Evolutionary conservation across 208 protist species (phyloP), one percentile per base, ranked within the genome.

Genomic region (Trichomonas gallinae): DNA sequence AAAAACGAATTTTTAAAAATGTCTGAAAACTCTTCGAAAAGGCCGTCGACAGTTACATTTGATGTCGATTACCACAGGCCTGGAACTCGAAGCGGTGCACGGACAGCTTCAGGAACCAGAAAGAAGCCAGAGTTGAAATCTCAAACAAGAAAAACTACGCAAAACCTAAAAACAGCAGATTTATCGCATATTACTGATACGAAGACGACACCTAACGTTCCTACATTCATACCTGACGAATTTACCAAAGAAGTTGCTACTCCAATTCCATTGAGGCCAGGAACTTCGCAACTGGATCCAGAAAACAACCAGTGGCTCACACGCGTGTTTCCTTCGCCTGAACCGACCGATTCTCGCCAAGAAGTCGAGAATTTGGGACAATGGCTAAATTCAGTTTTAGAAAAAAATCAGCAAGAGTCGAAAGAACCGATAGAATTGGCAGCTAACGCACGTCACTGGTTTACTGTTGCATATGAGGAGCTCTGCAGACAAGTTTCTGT

Each of bases 401-500:
- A 34, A 34, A 44, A 93, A 93, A 93, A 93, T 93, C 87, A 93
- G 31, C 48, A 93, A 93, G 45, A 48, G 10, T 40, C 87, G 3
- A 38, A 48, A 48, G 44, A 93, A 34, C 40, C 44, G 31, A 13
- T 58, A 13, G 87, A 93, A 38, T 40, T 93, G 4, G 87, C 87
- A 0, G 2, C 11, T 34, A 93, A 93, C 31, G 87, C 87, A 4
- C 9, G 44, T 1, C 40, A 51, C 46, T 93, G 87, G 87, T 93
- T 58, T 51, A 93, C 87, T 34, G 51, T 93, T 17, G 87, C 87
- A 17, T 93, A 51, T 51, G 44, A 93, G 15, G 87, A 93, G 31
- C 44, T 93, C 15, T 93, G 87, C 44, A 34, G 87, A 48, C n/a
- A 93, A 58, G 87, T 93, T 40, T 93, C 87, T 42, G 87, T 93